phyloP scores from a whole-genome alignment of 2,329 filamentous ascomycete species.

The Fusarium temperatum region DNA sequence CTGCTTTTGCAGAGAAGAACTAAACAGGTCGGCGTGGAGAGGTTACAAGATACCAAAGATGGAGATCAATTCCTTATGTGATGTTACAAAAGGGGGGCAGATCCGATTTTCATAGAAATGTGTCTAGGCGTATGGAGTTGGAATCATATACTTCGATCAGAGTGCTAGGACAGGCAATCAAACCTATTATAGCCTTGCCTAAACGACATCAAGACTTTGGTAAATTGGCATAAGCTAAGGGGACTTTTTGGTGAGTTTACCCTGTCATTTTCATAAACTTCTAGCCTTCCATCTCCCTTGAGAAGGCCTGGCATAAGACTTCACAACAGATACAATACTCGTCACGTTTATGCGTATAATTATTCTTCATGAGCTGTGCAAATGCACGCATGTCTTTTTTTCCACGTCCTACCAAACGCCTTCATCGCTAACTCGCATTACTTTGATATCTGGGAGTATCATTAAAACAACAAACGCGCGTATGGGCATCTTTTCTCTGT shows the following conservation, averaged over 20 bases:
- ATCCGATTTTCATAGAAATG: neutral
- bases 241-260: too few species aligned
- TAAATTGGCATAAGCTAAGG: neutral
- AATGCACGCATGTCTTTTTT: conserved; percentile 11
- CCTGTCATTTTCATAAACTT: too few species aligned
- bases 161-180: neutral
- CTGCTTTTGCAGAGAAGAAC: conserved; percentile 66
- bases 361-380: conserved; percentile 24
- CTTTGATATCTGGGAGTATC: conserved; percentile 12
- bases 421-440: conserved; percentile 19
- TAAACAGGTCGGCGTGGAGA: neutral
- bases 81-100: neutral
- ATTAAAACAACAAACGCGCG: conserved; percentile 7
- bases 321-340: neutral
- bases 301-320: neutral
- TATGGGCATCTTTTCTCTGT: neutral
- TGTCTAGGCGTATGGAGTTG: conserved; percentile 35
- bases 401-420: conserved; percentile 36
- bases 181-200: neutral
- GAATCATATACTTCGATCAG: neutral
- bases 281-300: neutral
- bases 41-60: conserved; percentile 2
- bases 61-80: neutral
- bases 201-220: neutral
- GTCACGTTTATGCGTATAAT: neutral